These are phyloP conservation scores for Colletotrichum ledebouriae DNA, from an alignment of 2,329 filamentous ascomycete genomes.

Conservation along the genomic window DNA sequence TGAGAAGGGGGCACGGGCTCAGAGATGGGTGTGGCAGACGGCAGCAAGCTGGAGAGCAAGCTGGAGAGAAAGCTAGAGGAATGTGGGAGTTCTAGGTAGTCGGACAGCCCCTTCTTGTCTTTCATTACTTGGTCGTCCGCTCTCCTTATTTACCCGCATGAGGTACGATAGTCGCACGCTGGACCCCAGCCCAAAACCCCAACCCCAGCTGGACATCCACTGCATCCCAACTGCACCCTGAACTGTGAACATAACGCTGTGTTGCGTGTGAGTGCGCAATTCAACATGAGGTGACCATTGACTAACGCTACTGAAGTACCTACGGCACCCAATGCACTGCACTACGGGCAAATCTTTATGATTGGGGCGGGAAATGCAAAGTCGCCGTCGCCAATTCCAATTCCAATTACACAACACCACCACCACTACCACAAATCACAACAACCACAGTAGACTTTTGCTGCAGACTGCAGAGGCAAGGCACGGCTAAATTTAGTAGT, in stretches of 20 bases:
- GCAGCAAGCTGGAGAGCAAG: no score
- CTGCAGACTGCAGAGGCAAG: conserved; percentile 6
- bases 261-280: not conserved
- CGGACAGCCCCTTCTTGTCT: not conserved
- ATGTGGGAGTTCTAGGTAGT: not conserved
- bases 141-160: not conserved
- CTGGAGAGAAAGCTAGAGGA: not conserved
- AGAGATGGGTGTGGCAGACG: no score
- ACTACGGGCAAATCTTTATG: conserved; percentile 14
- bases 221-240: conserved; percentile 8
- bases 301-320: not conserved
- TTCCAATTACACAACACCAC: conserved; percentile 1
- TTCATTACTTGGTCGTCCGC: not conserved
- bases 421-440: not conserved
- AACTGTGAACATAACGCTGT: not conserved
- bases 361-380: conserved; percentile 8
- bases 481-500: conserved; percentile 32
- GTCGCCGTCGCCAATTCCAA: conserved; percentile 3
- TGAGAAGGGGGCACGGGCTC: not conserved
- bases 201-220: not conserved
- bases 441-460: conserved; percentile 24
- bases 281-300: conserved; percentile 6
- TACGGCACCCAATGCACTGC: not conserved
- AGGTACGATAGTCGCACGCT: not conserved
- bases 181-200: conserved; percentile 9